phyloP scores from a whole-genome alignment of 2,329 filamentous ascomycete genomes.

The Thielaviopsis populi region DNA sequence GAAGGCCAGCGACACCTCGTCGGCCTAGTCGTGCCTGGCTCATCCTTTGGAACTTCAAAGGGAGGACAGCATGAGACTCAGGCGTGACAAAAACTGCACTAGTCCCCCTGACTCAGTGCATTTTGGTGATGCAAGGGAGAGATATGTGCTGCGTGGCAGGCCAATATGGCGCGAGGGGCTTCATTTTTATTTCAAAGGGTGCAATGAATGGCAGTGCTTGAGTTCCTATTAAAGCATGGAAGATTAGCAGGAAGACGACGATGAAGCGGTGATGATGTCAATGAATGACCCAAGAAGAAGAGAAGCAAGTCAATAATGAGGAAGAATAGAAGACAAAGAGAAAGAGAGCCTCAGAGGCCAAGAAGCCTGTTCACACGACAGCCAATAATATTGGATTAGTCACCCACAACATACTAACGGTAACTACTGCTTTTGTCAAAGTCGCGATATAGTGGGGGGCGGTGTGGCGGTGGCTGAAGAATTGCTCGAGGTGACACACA shows the following conservation, averaged over 20 bases:
- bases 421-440: neutral
- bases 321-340: neutral
- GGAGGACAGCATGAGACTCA: conserved; percentile 2
- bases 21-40: neutral
- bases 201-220: neutral
- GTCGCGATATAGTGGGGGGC: neutral
- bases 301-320: neutral
- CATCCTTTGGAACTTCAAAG: neutral
- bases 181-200: neutral
- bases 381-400: too few relatives aligned
- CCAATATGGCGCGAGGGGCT: neutral
- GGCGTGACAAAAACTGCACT: neutral
- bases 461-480: neutral
- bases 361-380: too few relatives aligned
- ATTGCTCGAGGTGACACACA: neutral
- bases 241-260: neutral
- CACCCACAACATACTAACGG: too few relatives aligned
- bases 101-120: neutral
- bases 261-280: too few relatives aligned
- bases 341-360: too few relatives aligned
- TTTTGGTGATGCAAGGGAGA: neutral
- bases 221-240: neutral
- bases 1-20: neutral
- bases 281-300: neutral
- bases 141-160: neutral